Evolutionary conservation across 805 yeast species (phyloP).

Genomic region (Candida tammaniensis): DNA sequence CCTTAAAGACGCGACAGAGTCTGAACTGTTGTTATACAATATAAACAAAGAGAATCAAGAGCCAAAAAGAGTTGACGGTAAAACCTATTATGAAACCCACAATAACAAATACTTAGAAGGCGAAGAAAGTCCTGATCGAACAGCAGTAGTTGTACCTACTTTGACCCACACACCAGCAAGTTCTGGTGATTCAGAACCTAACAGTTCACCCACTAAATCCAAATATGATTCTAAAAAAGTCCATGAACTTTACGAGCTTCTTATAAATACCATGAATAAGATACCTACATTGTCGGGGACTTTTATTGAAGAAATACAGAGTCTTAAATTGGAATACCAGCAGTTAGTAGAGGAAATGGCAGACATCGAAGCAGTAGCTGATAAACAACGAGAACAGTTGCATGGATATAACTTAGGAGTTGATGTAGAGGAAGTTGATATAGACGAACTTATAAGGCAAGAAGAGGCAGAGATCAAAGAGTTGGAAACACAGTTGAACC

Average conservation of each 20-base stretch:
- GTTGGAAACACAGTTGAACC: constrained; percentile 37
- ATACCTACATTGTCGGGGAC: constrained; percentile 18
- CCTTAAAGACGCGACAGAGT: constrained; percentile 56
- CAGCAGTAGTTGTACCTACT: constrained; percentile 29
- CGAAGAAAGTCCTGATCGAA: constrained; percentile 20
- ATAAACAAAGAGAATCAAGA: constrained; percentile 18
- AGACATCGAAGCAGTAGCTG: constrained; percentile 42
- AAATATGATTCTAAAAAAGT: constrained; percentile 6
- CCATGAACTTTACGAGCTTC: constrained; percentile 7
- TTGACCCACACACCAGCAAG: constrained; percentile 10
- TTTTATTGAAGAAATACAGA: constrained; percentile 29
- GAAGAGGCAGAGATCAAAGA: constrained; percentile 47
- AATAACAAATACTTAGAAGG: constrained; percentile 26
- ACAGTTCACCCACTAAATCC: constrained; percentile 12
- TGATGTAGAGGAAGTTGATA: constrained; percentile 19
- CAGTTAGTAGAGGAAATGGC: constrained; percentile 36
- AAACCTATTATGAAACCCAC: constrained; percentile 27
- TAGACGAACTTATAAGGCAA: constrained; percentile 38
- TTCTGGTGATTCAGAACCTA: constrained; percentile 4
- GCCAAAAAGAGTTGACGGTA: constrained; percentile 52
- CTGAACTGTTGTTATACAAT: constrained; percentile 50
- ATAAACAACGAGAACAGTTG: constrained; percentile 42
- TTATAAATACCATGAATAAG: constrained; percentile 11
- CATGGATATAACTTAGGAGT: constrained; percentile 20
- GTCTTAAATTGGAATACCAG: constrained; percentile 36